phyloP scores from a whole-genome alignment of 495 filamentous ascomycete genomes.

The Chaetomium fimeti region DNA sequence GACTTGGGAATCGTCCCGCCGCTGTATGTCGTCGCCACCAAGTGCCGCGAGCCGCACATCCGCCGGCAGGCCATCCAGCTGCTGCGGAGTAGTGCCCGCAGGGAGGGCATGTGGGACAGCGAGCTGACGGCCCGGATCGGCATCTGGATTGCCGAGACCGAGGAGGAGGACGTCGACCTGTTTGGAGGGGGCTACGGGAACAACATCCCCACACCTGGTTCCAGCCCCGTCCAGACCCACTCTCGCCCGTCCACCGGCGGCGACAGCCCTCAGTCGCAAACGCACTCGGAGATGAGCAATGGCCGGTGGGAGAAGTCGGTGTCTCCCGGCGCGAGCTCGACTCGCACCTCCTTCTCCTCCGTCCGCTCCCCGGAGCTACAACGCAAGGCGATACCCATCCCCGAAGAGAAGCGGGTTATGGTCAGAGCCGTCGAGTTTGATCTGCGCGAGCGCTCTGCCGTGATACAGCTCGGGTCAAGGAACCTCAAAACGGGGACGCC shows the following conservation, averaged over 20 bases:
- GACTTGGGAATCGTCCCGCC: constrained; percentile 56
- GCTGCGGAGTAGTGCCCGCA: constrained; percentile 51
- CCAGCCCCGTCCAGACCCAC: constrained; percentile 34
- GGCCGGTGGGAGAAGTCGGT: constrained; percentile 12
- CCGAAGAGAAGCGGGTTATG: constrained; percentile 54
- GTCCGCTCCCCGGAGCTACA: not conserved
- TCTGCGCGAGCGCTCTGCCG: constrained; percentile 48
- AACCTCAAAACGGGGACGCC: constrained; percentile 47
- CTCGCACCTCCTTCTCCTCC: not conserved
- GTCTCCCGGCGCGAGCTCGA: constrained; percentile 30
- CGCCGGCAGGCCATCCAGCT: constrained; percentile 57
- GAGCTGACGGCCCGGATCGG: constrained; percentile 54
- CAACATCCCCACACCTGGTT: constrained; percentile 27
- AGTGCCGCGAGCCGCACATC: constrained; percentile 56
- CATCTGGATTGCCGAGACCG: constrained; percentile 54
- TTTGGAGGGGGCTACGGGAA: constrained; percentile 2
- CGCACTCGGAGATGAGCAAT: constrained; percentile 5
- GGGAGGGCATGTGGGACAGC: constrained; percentile 67
- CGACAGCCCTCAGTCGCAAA: constrained; percentile 2
- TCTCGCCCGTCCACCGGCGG: constrained; percentile 35
- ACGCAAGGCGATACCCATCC: constrained; percentile 40
- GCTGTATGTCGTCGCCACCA: constrained; percentile 57
- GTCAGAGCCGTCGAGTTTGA: constrained; percentile 55
- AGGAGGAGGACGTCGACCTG: constrained; percentile 45
- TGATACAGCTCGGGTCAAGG: constrained; percentile 50